These are phyloP conservation scores for Lyophyllum atratum DNA, from an alignment of 768 basidiomycete species.

Conservation along the genomic window DNA sequence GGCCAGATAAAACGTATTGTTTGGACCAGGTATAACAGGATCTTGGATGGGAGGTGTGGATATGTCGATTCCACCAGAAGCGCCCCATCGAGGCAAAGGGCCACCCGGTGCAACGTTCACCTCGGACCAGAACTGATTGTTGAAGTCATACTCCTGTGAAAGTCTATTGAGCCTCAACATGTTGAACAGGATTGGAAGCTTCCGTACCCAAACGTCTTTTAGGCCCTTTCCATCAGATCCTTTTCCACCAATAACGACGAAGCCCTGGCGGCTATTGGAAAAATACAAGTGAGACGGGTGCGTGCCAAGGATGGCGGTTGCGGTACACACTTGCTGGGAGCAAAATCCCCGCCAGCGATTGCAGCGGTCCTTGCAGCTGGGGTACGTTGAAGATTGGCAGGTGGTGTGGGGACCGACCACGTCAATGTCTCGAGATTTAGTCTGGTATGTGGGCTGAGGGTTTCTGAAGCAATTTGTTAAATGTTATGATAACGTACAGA, in stretches of 20 bases:
- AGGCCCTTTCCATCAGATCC: constrained; percentile 53
- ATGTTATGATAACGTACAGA: constrained; percentile 45
- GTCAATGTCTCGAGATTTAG: constrained; percentile 60
- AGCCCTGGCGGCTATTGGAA: constrained; percentile 62
- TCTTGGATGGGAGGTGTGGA: constrained; percentile 45
- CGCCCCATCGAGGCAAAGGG: constrained; percentile 69
- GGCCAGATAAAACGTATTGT: constrained; percentile 72
- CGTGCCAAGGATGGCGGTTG: neutral
- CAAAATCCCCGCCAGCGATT: constrained; percentile 67
- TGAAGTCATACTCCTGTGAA: constrained; percentile 75
- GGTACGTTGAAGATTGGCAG: constrained; percentile 41
- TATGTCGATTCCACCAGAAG: constrained; percentile 73
- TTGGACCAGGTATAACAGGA: constrained; percentile 50
- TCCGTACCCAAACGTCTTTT: constrained; percentile 73
- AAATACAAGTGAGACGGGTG: constrained; percentile 13
- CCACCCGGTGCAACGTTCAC: constrained; percentile 51
- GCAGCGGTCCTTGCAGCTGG: constrained; percentile 70
- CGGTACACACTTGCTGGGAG: constrained; percentile 76
- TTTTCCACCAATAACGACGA: constrained; percentile 74
- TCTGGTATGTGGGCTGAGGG: constrained; percentile 33
- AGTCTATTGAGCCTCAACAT: constrained; percentile 4
- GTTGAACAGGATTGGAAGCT: neutral
- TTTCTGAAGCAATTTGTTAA: neutral
- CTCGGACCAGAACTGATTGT: constrained; percentile 73
- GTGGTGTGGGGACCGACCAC: constrained; percentile 63